Base-by-base conservation (phyloP, 2,329 filamentous ascomycete genomes). In the Penicillium sp. region DNA sequence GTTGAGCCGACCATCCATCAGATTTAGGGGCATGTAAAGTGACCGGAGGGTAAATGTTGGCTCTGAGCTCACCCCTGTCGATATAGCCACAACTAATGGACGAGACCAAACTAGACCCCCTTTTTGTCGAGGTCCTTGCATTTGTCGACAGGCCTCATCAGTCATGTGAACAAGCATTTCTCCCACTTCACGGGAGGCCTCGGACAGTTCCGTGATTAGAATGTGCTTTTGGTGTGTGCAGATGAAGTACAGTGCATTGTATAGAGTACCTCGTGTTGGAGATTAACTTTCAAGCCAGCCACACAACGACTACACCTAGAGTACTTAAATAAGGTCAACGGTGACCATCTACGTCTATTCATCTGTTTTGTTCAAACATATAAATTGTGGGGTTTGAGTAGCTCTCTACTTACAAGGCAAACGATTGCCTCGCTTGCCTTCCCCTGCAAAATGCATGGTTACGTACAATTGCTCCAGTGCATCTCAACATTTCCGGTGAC, bases 21-120 rank as follows among this genome's bases (percentile, higher is more conserved):
- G 26, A n/a, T n/a, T n/a, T 33, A 10, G 30, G 15, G 45, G 13
- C 45, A 49, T n/a, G 24, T 28, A 28, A 8, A 30, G 19, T 15
- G 24, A 57, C 22, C 22, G n/a, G n/a, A 51, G n/a, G 26, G 56
- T 51, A 51, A 58, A 22, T 22, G 44, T 19, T 13, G 45, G 56
- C 19, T 8, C 35, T 33, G 33, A 42, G 15, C 15, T 24, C 22
- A 19, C n/a, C n/a, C 28, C 24, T 47, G 47, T 50, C 28, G 13
- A 26, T 22, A 13, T 28, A 8, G 28, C 47, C 47, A 33, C 28
- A 15, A 47, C 5, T 28, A 22, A 42, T 22, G 19, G 17, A 42
- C 40, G 7, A 19, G 44, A 7, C 22, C 19, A 12, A 49, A 33
- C 26, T 19, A 33, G 47, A 10, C 47, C 26, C n/a, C 30, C 22